Evolutionary conservation across 441 rosid species (phyloP), one percentile per base, ranked within the genome.

Genomic region (Brassica hybrid): DNA sequence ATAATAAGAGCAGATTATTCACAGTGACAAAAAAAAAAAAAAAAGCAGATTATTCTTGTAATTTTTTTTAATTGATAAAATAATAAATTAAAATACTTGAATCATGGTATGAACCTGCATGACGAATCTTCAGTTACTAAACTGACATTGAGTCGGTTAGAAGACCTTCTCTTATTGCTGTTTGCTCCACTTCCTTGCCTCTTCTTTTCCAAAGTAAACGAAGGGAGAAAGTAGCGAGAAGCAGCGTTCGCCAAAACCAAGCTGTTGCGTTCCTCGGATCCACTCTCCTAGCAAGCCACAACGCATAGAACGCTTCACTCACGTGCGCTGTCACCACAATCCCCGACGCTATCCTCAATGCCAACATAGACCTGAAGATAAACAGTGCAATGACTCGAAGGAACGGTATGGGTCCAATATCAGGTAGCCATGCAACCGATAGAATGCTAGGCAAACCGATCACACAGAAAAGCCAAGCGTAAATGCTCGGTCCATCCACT

Each of bases 171-270:
- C 67, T 11, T 23, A 19, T 5, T 3, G 63, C 16, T 43, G 27
- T 3, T 67, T 72, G 69, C 13, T 78, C 62, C 30, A 8, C 73
- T 60, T 72, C 75, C 41, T 79, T 79, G 0, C 89, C 90, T 86
- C 90, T 90, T 83, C 91, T 90, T 81, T 83, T 89, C 78, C 84
- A 79, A 71, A 91, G 83, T 14, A 83, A 82, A 1, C 92, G 88
- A 76, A 91, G 86, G 0, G 97, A 94, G 80, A 87, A 85, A 12
- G 84, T 16, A 57, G 96, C 97, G 1, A 94, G 93, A 41, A 76
- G 89, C 66, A 90, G 71, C 10, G 97, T 91, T 80, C 89, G 89
- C 97, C 94, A 90, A 78, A 91, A 91, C 96, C 96, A 94, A 74
- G 87, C 91, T 60, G 65, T 90, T 6, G 98, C 89, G 76, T 94